Evolutionary conservation across 768 basidiomycete species (phyloP).

Genomic region (Boletus rubropictus): DNA sequence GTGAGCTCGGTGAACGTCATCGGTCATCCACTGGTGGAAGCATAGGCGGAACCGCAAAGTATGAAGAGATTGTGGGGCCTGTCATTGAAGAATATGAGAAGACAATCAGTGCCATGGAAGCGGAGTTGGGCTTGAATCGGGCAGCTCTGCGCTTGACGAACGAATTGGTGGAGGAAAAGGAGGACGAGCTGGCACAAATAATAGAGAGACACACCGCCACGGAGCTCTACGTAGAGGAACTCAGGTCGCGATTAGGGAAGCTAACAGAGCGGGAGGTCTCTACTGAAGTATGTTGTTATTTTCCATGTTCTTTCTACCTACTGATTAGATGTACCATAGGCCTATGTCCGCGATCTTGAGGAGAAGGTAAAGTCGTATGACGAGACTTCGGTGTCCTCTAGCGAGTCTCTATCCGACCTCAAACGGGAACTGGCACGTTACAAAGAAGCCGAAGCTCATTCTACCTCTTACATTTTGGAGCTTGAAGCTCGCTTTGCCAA

Average conservation of each 20-base stretch:
- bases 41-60: slow-evolving; percentile 65
- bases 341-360: slow-evolving; percentile 90
- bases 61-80: slow-evolving; percentile 92
- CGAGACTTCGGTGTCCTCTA: slow-evolving; percentile 70
- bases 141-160: slow-evolving; percentile 88
- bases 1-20: slow-evolving; percentile 73
- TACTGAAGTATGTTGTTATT: slow-evolving; percentile 63
- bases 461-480: slow-evolving; percentile 76
- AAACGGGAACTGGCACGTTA: slow-evolving; percentile 75
- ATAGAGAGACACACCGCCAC: slow-evolving; percentile 69
- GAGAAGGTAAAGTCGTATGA: slow-evolving; percentile 83
- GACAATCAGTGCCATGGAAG: slow-evolving; percentile 91
- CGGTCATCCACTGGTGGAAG: slow-evolving; percentile 53
- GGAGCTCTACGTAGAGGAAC: slow-evolving; percentile 83
- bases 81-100: slow-evolving; percentile 99
- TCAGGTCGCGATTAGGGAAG: slow-evolving; percentile 73
- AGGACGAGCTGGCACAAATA: slow-evolving; percentile 65
- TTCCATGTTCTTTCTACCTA: neutral
- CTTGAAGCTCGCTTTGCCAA: slow-evolving; percentile 76
- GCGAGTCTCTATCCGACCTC: slow-evolving; percentile 75
- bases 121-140: slow-evolving; percentile 79
- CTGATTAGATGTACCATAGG: slow-evolving; percentile 40
- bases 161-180: slow-evolving; percentile 89
- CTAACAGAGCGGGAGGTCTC: slow-evolving; percentile 83
- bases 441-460: slow-evolving; percentile 69